These are phyloP conservation scores for Oryza brachyantha DNA, from an alignment of 176 grass and related monocot genomes.

Conservation along the genomic window DNA sequence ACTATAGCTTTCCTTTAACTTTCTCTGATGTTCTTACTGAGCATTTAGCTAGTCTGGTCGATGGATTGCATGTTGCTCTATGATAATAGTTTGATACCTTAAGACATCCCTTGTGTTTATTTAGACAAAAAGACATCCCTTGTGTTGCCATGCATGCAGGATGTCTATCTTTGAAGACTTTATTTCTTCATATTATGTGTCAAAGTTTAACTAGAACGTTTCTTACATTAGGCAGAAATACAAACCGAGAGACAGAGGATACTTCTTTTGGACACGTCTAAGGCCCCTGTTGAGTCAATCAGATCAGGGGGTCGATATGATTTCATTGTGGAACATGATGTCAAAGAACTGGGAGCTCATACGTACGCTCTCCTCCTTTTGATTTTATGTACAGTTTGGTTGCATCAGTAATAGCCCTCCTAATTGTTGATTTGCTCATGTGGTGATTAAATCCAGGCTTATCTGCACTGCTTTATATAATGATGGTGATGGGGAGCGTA, in stretches of 20 bases:
- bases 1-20: neutral
- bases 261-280: slow-evolving; percentile 86
- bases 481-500: slow-evolving; percentile 87
- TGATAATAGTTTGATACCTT: neutral
- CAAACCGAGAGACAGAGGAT: slow-evolving; percentile 93
- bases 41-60: neutral
- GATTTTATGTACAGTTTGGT: neutral
- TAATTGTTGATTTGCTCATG: slow-evolving; percentile 27
- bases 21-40: neutral
- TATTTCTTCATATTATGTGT: slow-evolving; percentile 24
- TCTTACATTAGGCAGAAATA: slow-evolving; percentile 76
- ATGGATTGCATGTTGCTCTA: slow-evolving; percentile 4
- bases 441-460: slow-evolving; percentile 63
- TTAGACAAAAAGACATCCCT: no score
- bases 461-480: slow-evolving; percentile 95
- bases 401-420: slow-evolving; percentile 18
- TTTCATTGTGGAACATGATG: slow-evolving; percentile 98
- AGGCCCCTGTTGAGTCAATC: slow-evolving; percentile 89
- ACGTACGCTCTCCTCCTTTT: slow-evolving; percentile 56
- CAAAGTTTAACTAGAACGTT: slow-evolving; percentile 25
- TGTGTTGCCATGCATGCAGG: slow-evolving; percentile 10
- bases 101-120: neutral
- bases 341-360: slow-evolving; percentile 92
- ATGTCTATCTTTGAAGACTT: neutral
- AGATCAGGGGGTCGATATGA: slow-evolving; percentile 95